Conservation (phyloP, 108 stramenopile species). For the Nannochloropsis oceanica region DNA sequence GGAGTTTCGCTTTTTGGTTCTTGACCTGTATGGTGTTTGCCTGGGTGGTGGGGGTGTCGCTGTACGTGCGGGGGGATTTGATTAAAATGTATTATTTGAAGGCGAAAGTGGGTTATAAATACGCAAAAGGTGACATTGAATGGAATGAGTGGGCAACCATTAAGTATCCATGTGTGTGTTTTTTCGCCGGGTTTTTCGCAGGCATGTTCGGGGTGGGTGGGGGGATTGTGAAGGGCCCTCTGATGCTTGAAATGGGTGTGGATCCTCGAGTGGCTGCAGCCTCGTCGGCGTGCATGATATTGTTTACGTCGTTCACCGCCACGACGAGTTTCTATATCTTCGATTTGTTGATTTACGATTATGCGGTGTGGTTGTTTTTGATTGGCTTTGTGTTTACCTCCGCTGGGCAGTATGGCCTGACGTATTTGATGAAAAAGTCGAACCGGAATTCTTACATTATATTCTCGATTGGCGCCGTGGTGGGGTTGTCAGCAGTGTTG, state of each 20-base stretch:
- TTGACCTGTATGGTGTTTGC: constrained; percentile 54
- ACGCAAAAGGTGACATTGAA: constrained; percentile 77
- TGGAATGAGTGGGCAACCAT: constrained; percentile 69
- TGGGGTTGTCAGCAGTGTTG: constrained; percentile 49
- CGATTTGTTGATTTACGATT: constrained; percentile 61
- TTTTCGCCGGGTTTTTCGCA: constrained; percentile 80
- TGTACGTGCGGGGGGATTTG: constrained; percentile 42
- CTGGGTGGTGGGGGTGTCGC: constrained; percentile 53
- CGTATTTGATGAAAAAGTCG: constrained; percentile 50
- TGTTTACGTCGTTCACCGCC: constrained; percentile 72
- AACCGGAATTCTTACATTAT: constrained; percentile 74
- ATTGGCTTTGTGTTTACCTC: constrained; percentile 65
- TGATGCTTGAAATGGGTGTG: constrained; percentile 77
- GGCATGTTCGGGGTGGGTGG: constrained; percentile 89
- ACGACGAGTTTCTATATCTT: constrained; percentile 86
- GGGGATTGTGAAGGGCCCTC: constrained; percentile 83
- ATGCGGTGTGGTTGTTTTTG: constrained; percentile 56
- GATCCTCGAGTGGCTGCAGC: constrained; percentile 66
- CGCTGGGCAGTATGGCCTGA: constrained; percentile 60
- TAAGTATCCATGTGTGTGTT: constrained; percentile 67
- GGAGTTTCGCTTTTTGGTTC: constrained; percentile 65
- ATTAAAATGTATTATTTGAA: constrained; percentile 61
- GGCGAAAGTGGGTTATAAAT: constrained; percentile 49
- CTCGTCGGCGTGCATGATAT: constrained; percentile 71
- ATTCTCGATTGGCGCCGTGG: constrained; percentile 77